Evolutionary conservation across 257 asterid species (phyloP).

Genomic region (Solanum infundibuliforme): DNA sequence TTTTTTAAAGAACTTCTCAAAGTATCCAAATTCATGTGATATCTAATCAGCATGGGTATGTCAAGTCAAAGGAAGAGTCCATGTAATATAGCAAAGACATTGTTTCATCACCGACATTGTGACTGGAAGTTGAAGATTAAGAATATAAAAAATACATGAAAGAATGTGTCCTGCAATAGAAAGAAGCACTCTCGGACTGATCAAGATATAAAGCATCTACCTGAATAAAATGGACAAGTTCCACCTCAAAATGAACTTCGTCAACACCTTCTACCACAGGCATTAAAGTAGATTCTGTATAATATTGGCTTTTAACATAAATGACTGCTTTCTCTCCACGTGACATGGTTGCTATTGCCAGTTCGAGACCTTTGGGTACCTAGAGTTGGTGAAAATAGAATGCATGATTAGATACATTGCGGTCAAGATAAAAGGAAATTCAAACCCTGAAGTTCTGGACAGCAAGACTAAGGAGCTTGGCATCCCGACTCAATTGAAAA

Average conservation of each 20-base stretch:
- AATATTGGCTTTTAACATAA: conserved; percentile 51
- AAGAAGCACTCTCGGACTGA: not conserved
- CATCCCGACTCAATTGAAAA: not conserved
- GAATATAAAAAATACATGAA: not conserved
- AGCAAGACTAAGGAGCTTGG: not conserved
- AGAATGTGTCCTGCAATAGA: not conserved
- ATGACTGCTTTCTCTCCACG: conserved; percentile 81
- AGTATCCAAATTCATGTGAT: not conserved
- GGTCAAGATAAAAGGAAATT: not conserved
- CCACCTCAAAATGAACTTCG: conserved; percentile 91
- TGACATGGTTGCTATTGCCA: conserved; percentile 87
- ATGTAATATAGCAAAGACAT: not conserved
- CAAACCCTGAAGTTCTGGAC: not conserved
- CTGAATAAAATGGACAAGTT: conserved; percentile 83
- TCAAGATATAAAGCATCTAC: conserved; percentile 16
- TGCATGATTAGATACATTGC: not conserved
- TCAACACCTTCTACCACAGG: conserved; percentile 46
- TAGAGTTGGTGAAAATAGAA: conserved; percentile 12
- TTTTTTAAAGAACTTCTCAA: not conserved
- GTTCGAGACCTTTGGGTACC: conserved; percentile 96
- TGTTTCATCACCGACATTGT: not conserved
- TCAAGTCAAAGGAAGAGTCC: not conserved
- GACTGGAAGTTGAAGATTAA: not conserved
- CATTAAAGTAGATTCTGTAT: conserved; percentile 43
- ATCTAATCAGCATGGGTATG: not conserved